Evolutionary conservation across 2,329 filamentous ascomycete species (phyloP).

Genomic region (Pestalotiopsis sp.): DNA sequence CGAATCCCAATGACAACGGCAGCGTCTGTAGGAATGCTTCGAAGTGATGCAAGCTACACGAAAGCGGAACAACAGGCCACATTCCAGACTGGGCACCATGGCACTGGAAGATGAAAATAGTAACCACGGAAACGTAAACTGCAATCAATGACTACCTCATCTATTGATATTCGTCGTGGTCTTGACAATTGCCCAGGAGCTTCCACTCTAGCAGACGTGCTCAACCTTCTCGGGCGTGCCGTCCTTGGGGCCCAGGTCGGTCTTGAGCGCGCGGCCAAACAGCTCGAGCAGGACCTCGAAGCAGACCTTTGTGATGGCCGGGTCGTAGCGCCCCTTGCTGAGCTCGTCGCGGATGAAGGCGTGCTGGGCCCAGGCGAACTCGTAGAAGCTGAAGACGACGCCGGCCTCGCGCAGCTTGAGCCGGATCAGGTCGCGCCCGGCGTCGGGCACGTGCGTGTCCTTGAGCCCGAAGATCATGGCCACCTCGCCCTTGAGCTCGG

Average conservation of each 20-base stretch:
- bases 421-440: conserved; percentile 81
- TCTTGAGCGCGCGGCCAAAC: conserved; percentile 77
- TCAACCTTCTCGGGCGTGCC: conserved; percentile 66
- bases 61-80: not conserved
- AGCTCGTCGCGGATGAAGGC: conserved; percentile 93
- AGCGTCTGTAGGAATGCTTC: too few species aligned
- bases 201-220: conserved; percentile 65
- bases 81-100: not conserved
- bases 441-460: conserved; percentile 86
- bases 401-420: conserved; percentile 78
- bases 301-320: conserved; percentile 82
- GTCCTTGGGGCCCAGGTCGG: conserved; percentile 73
- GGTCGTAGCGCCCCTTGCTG: conserved; percentile 92
- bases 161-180: not conserved
- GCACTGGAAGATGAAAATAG: not conserved
- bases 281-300: conserved; percentile 89
- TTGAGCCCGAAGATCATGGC: conserved; percentile 91
- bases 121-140: not conserved
- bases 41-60: too few species aligned
- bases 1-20: too few species aligned
- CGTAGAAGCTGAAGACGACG: conserved; percentile 79
- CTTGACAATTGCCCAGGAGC: not conserved
- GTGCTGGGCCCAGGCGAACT: conserved; percentile 92
- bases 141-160: not conserved
- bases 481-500: conserved; percentile 76